Base-by-base conservation (phyloP, 1,284 basidiomycete genomes). In the Ceratobasidium theobromae region DNA sequence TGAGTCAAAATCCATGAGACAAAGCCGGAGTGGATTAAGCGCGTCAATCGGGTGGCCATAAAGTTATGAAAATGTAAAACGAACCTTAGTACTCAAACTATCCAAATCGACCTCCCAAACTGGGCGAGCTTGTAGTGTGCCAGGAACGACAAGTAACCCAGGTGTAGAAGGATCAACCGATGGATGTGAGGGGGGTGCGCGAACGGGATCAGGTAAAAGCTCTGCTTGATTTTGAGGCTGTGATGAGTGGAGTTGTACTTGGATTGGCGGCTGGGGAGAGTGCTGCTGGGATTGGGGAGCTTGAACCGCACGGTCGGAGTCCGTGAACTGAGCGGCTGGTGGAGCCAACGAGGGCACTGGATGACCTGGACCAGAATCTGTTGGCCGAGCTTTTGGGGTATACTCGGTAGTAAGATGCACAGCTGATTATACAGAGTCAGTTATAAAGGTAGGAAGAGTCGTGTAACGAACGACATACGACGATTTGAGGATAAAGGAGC, bases 101-200 rank as follows among this genome's bases (percentile, higher is more conserved):
- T 81, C 83, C 54, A 98, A 75, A 75, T 99, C 96, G 48, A 96
- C 83, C 69, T 98, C 94, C 52, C 95, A 87, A 57, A 98, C 91
- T 5, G 89, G 88, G 28, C 89, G 86, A 6, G 90, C 48, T 18
- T 64, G 60, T 6, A 64, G 30, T 16, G 60, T 43, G 1, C 60
- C 60, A 18, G 60, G 60, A 9, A 64, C 91, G 68, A 92, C 89
- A 41, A 89, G 77, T 45, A 85, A 80, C 1, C 91, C 91, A 0
- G 85, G 77, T 4, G 79, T 80, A 35, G 79, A 78, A 1, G 87
- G 86, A 72, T 94, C 88, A 70, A 95, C 85, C n/a, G 76, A 73
- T 4, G 89, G 89, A 71, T 90, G 86, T 27, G 89, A 90, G 1
- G 86, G 84, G 0, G 89, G 87, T 3, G 89, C 89, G 68, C 71